phyloP scores from a whole-genome alignment of 345 rosid species.

The Euphorbia pulcherrima region DNA sequence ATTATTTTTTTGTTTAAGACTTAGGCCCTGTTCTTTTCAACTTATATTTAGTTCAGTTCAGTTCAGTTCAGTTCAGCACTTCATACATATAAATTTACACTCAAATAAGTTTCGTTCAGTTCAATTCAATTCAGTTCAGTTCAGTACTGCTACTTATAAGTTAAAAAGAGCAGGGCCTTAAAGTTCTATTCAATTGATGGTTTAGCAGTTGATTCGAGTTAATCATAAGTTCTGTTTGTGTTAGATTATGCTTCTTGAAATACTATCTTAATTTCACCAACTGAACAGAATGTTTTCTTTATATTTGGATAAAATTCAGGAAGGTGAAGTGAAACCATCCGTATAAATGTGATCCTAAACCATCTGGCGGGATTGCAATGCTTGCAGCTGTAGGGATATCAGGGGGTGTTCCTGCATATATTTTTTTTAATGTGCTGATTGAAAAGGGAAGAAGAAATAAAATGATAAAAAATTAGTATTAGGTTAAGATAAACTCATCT shows the following conservation, averaged over 20 bases:
- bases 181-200: background rate
- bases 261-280: background rate
- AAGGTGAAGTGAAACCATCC: constrained; percentile 97
- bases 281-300: background rate
- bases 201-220: background rate
- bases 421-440: too few species aligned
- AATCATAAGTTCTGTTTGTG: background rate
- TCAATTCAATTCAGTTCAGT: too few species aligned
- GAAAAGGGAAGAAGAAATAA: too few species aligned
- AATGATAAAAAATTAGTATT: too few species aligned
- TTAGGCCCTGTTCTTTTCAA: too few species aligned
- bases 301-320: constrained; percentile 38
- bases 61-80: too few species aligned
- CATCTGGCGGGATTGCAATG: constrained; percentile 87
- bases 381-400: constrained; percentile 81
- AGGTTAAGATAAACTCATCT: too few species aligned
- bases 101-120: too few species aligned
- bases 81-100: too few species aligned
- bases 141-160: too few species aligned
- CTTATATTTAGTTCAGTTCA: too few species aligned
- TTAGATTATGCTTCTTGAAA: background rate
- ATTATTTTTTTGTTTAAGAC: background rate
- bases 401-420: constrained; percentile 46
- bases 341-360: constrained; percentile 88
- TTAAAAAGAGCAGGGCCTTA: too few species aligned